These are phyloP conservation scores for Penicillium desertorum DNA, from an alignment of 495 filamentous ascomycete genomes.

Conservation along the genomic window DNA sequence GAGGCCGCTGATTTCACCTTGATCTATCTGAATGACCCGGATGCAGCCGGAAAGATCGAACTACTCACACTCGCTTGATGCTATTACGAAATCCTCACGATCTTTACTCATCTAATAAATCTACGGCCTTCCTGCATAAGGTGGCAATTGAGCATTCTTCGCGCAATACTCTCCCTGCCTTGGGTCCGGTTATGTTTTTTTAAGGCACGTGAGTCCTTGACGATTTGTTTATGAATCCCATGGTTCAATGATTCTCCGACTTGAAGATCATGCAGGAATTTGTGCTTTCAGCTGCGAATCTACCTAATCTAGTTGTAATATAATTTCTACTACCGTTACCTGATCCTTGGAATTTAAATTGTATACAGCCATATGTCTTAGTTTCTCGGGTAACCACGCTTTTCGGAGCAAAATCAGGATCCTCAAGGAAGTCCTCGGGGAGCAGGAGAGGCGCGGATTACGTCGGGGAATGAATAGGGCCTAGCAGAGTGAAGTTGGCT, in stretches of 20 bases:
- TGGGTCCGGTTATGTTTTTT: not conserved
- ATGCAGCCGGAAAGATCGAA: conserved; percentile 2
- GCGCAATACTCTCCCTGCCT: conserved; percentile 1
- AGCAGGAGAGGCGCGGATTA: not conserved
- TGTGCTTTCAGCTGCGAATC: conserved; percentile 11
- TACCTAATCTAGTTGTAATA: conserved; percentile 32
- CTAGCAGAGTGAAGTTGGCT: not conserved
- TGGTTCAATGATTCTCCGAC: conserved; percentile 14
- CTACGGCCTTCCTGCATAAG: not conserved
- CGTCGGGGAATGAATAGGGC: not conserved
- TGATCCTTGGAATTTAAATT: not conserved
- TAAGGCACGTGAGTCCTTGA: not conserved
- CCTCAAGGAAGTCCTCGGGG: not conserved
- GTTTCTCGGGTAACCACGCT: not conserved
- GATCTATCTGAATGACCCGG: conserved; percentile 2
- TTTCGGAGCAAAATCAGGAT: too few relatives aligned
- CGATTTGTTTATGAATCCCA: conserved; percentile 22
- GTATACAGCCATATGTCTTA: not conserved
- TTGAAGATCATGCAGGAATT: conserved; percentile 10
- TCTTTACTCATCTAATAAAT: conserved; percentile 19
- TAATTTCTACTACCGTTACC: conserved; percentile 19
- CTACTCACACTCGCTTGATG: conserved; percentile 26
- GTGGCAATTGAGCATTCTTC: not conserved
- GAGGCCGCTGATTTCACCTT: conserved; percentile 15
- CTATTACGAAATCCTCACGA: conserved; percentile 29